Evolutionary conservation across 176 grass and related monocot genomes (phyloP), one percentile per base, ranked within the genome.

Genomic region (Saccharum officinarum): DNA sequence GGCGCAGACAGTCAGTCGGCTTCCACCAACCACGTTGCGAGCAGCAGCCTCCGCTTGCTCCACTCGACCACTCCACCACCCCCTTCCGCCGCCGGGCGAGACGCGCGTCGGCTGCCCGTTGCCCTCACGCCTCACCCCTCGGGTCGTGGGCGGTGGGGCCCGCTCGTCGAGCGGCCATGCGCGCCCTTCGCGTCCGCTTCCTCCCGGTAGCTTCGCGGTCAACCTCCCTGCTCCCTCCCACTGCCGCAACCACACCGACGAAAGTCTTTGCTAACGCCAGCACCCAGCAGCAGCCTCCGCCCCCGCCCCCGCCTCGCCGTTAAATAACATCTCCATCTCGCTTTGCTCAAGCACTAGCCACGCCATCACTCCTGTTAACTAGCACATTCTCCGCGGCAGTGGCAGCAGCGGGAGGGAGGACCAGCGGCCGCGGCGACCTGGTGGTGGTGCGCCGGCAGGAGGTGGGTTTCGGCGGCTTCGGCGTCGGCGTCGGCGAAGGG

Each of bases 171-270:
- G 72, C 65, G 72, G 42, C 83, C 72, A 86, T 86, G 88, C 69
- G 69, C 60, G 42, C 8, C 75, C 42, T 73, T 78, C 82, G 77
- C 70, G 64, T 18, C 65, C 71, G 77, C 66, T 82, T 89, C 78
- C 78, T 90, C 15, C 42, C 42, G 88, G 88, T 90, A 90, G 82
- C 41, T 16, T 72, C 72, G n/a, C 83, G 69, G 69, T 74, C 77
- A 80, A 86, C 84, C 28, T 60, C 50, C 67, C 34, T 4, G 7
- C 63, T 5, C 67, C 1, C 42, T 54, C 41, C 41, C 22, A 14
- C 26, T 12, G 12, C 64, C 64, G 7, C 50, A 77, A 62, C 46
- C n/a, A 26, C 45, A 23, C 73, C 54, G 55, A n/a, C 34, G 46
- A 5, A 77, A 61, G n/a, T 77, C 66, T 65, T 34, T 0, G 45